Evolutionary conservation across 257 asterid species (phyloP).

Genomic region (Nicotiana sylvestris): DNA sequence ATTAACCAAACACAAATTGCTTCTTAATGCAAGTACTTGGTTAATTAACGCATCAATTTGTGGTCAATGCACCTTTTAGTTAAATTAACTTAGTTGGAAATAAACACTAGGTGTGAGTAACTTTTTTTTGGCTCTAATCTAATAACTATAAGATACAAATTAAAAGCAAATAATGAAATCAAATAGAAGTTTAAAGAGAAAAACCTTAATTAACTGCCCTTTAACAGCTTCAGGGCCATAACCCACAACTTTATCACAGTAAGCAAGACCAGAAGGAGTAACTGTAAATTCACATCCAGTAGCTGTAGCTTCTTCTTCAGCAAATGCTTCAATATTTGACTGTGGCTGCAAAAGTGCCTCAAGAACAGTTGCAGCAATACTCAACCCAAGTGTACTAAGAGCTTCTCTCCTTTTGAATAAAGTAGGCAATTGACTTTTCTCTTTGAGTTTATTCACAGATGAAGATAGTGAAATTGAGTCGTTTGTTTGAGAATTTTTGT

Average conservation of each 20-base stretch:
- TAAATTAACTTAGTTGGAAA: too few relatives aligned
- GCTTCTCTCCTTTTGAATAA: conserved; percentile 30
- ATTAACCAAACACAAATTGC: too few relatives aligned
- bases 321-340: conserved; percentile 1
- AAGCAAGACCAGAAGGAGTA: conserved; percentile 40
- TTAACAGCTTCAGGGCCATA: conserved; percentile 31
- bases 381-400: conserved; percentile 20
- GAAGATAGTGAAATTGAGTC: neutral
- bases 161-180: neutral
- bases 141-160: neutral
- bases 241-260: conserved; percentile 34
- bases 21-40: too few relatives aligned
- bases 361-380: neutral
- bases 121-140: neutral
- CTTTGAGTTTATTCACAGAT: neutral
- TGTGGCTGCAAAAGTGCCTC: conserved; percentile 3
- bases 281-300: conserved; percentile 24
- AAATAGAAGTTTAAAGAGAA: neutral
- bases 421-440: neutral
- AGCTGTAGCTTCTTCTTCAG: conserved; percentile 20
- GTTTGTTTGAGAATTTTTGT: neutral
- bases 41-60: too few relatives aligned
- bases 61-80: too few relatives aligned
- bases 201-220: conserved; percentile 47
- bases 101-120: too few relatives aligned